Evolutionary conservation across 2,329 filamentous ascomycete species (phyloP).

Genomic region (Beauveria caledonica): DNA sequence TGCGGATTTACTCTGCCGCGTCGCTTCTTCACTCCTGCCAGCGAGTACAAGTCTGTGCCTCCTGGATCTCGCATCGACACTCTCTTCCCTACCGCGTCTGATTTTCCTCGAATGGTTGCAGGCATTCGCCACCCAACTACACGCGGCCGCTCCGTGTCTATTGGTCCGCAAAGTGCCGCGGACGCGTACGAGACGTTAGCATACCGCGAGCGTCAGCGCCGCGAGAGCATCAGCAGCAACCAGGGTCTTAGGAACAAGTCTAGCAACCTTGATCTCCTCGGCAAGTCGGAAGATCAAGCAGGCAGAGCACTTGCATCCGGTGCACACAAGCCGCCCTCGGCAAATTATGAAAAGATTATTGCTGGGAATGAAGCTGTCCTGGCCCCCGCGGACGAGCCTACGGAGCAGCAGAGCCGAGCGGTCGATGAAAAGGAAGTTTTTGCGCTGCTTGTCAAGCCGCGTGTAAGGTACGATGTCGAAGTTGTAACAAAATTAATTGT

Average conservation of each 20-base stretch:
- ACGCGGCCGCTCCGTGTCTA: constrained; percentile 71
- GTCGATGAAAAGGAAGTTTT: constrained; percentile 73
- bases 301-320: constrained; percentile 34
- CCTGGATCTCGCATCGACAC: constrained; percentile 66
- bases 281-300: constrained; percentile 30
- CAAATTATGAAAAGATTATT: constrained; percentile 67
- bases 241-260: constrained; percentile 36
- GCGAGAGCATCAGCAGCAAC: constrained; percentile 48
- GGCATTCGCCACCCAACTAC: constrained; percentile 67
- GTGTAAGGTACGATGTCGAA: constrained; percentile 96
- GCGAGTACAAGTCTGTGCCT: constrained; percentile 78
- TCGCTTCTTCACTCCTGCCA: constrained; percentile 84
- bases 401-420: constrained; percentile 37
- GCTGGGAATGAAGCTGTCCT: constrained; percentile 50
- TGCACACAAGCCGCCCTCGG: constrained; percentile 40
- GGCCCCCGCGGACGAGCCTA: constrained; percentile 20
- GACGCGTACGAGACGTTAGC: constrained; percentile 94
- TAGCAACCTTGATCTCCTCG: constrained; percentile 33
- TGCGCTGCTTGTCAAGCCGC: constrained; percentile 70
- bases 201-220: constrained; percentile 62
- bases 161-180: constrained; percentile 90
- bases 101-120: constrained; percentile 73
- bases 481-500: constrained; percentile 95
- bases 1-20: constrained; percentile 73
- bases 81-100: constrained; percentile 80